A percentile compares a stretch with the other conserved stretches of the same genome.
Evolutionary conservation across 2,329 filamentous ascomycete genomes (phyloP).

Genomic region (Cordyceps militaris): DNA sequence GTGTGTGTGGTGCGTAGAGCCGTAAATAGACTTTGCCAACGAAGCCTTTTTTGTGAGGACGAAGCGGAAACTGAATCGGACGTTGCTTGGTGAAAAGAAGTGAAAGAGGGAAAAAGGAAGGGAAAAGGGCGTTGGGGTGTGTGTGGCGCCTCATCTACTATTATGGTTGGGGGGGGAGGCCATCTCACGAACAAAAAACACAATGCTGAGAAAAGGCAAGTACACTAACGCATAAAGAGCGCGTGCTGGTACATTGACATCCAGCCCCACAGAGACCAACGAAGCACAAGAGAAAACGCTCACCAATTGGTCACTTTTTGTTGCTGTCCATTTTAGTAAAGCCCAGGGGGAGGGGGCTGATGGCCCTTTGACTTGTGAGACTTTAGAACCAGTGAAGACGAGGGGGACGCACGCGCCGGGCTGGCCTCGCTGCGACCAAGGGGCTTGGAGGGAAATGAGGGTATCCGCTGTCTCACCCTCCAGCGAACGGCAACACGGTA

Average conservation of each 20-base stretch:
- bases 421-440: neutral
- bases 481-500: too few species aligned
- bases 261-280: neutral
- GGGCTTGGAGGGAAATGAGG: neutral
- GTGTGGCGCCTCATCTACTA: neutral
- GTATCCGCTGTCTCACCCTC: neutral
- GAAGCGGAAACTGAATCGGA: conserved; percentile 13
- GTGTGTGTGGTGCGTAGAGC: neutral
- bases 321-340: too few species aligned
- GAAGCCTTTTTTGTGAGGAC: conserved; percentile 33
- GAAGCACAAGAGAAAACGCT: neutral
- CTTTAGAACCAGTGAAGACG: too few species aligned
- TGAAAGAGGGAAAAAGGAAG: conserved; percentile 16
- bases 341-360: too few species aligned
- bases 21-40: conserved; percentile 47
- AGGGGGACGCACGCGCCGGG: neutral
- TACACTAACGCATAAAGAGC: too few species aligned
- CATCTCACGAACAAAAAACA: neutral
- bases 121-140: neutral
- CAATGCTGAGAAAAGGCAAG: neutral
- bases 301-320: too few species aligned
- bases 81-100: conserved; percentile 13
- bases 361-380: too few species aligned
- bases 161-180: neutral
- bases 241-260: neutral